Evolutionary conservation across 2,329 filamentous ascomycete species (phyloP).

Genomic region (Pseudogymnoascus sp.): DNA sequence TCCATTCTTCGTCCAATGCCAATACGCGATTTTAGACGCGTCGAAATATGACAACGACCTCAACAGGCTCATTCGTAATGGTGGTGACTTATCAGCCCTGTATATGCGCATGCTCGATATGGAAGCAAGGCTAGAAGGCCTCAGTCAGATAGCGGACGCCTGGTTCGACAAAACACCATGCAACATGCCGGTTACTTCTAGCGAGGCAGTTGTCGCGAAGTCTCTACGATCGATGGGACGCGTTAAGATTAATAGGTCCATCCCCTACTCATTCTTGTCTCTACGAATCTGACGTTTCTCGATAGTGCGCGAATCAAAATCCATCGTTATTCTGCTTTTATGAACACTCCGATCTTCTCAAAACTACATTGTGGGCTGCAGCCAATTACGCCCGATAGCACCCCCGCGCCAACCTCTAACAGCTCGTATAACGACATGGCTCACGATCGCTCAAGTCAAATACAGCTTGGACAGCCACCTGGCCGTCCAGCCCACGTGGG

Average conservation of each 20-base stretch:
- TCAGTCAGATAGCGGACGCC: slow-evolving; percentile 30
- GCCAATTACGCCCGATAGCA: slow-evolving; percentile 22
- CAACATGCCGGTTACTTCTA: slow-evolving; percentile 30
- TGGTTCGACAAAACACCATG: slow-evolving; percentile 29
- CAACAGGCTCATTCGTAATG: slow-evolving; percentile 33
- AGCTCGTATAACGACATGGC: background rate
- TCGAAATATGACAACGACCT: slow-evolving; percentile 42
- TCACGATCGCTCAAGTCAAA: background rate
- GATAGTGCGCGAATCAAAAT: slow-evolving; percentile 42
- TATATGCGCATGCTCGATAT: slow-evolving; percentile 35
- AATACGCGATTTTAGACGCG: slow-evolving; percentile 39
- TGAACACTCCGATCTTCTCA: slow-evolving; percentile 40
- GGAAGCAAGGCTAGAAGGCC: slow-evolving; percentile 31
- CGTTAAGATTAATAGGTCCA: slow-evolving; percentile 42
- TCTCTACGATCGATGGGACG: slow-evolving; percentile 39
- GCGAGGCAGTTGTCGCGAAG: slow-evolving; percentile 35
- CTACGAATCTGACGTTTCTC: background rate
- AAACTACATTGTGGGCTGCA: slow-evolving; percentile 42
- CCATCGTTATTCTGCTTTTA: slow-evolving; percentile 44
- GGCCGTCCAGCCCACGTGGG: background rate
- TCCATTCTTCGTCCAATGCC: slow-evolving; percentile 36
- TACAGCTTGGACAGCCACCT: slow-evolving; percentile 5
- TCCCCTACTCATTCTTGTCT: background rate
- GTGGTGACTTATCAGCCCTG: slow-evolving; percentile 33
- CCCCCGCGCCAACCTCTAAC: slow-evolving; percentile 11